Conservation (phyloP, 2,329 filamentous ascomycete genomes). For the Didymella segeticola region DNA sequence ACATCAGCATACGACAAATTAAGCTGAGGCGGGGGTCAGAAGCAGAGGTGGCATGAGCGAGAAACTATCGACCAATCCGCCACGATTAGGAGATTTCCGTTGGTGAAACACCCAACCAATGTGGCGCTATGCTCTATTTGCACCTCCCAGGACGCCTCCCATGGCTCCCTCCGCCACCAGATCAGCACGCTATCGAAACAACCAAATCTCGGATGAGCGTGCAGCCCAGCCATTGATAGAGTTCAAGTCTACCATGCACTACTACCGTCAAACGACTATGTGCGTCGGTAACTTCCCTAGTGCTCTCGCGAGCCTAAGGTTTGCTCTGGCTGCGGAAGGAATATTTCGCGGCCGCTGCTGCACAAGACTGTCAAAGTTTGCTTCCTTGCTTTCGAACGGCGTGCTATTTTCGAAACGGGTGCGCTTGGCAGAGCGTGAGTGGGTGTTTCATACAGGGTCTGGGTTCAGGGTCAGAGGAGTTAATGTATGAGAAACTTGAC, state of each 20-base stretch:
- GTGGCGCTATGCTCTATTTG: conserved; percentile 6
- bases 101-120: conserved; percentile 11
- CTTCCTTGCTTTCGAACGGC: no score
- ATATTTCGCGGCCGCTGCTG: conserved; percentile 4
- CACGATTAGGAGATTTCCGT: conserved; percentile 4
- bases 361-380: conserved; percentile 6
- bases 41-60: background rate
- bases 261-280: conserved; percentile 12
- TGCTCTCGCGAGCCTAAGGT: background rate
- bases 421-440: background rate
- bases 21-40: conserved; percentile 1
- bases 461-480: conserved; percentile 1
- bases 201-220: background rate
- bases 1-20: background rate
- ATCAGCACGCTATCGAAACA: conserved; percentile 10
- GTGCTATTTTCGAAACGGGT: conserved; percentile 1
- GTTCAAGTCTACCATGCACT: conserved; percentile 7
- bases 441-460: conserved; percentile 4
- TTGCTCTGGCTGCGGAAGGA: conserved; percentile 2
- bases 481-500: conserved; percentile 10
- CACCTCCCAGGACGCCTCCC: background rate
- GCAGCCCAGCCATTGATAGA: background rate
- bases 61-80: conserved; percentile 9
- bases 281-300: conserved; percentile 6
- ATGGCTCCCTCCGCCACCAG: background rate